Percentiles rank a stretch among this genome's conserved stretches.
Conservation (phyloP, 164 flowering plant genomes). For the Cinnamomum chago region DNA sequence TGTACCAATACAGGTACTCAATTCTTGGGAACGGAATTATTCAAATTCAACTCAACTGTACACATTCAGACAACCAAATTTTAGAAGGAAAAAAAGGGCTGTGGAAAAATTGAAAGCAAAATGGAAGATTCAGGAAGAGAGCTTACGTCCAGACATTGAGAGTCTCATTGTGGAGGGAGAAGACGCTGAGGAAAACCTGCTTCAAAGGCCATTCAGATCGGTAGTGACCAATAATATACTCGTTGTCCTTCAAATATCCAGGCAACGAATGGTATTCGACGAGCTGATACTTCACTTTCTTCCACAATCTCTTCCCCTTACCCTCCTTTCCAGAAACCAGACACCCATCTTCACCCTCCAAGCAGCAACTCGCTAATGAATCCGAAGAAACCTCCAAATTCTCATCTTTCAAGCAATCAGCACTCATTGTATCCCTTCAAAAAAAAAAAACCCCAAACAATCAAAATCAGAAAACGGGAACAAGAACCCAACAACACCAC, state of each 20-base stretch:
- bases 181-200: conserved; percentile 77
- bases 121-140: not conserved
- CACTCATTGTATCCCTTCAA: conserved; percentile 21
- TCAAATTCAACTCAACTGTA: not conserved
- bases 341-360: conserved; percentile 2
- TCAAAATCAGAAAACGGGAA: not conserved
- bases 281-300: conserved; percentile 88
- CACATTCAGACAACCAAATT: not conserved
- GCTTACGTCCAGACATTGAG: conserved; percentile 98
- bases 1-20: no score
- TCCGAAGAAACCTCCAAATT: conserved; percentile 17
- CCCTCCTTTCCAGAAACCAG: conserved; percentile 26
- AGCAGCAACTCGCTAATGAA: conserved; percentile 20
- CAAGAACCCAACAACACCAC: not conserved
- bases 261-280: conserved; percentile 95
- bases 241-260: conserved; percentile 87
- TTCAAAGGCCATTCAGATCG: conserved; percentile 93
- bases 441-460: not conserved
- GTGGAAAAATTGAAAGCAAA: not conserved
- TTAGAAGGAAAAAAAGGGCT: no score
- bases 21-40: not conserved
- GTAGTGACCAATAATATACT: conserved; percentile 78
- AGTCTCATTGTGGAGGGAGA: conserved; percentile 91
- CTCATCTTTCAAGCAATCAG: conserved; percentile 6
- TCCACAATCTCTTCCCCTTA: conserved; percentile 86